Base-by-base conservation (phyloP, 257 asterid species). In the Cruciata laevipes region DNA sequence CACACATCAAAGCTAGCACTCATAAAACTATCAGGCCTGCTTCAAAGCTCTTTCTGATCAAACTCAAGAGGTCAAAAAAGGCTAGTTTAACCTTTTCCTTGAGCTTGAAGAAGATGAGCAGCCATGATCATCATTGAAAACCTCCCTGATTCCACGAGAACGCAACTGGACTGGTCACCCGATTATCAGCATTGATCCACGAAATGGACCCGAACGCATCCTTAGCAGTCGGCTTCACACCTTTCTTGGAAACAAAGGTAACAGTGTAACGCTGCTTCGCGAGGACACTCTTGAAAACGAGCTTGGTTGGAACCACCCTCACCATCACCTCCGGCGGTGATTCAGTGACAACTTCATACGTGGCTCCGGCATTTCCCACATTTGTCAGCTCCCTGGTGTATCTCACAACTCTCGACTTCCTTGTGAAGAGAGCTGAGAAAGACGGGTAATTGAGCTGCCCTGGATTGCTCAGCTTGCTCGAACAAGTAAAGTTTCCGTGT, bases 391-490 rank as follows among this genome's bases (percentile, higher is more conserved):
- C 73, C 0, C 95, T 82, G 32, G 89, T 80, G 85, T 88, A 90
- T 32, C 89, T 65, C 3, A 83, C 93, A 25, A 82, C 91, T 69
- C 91, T 79, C 0, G 96, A 82, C 69, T 76, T 47, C 11, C 55
- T 81, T 75, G 84, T 83, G 0, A 90, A 90, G 67, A 86, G 40
- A 32, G 85, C 85, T 0, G 97, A 86, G 82, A 90, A 90, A 0
- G 95, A 90, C 0, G 97, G 97, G 59, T 90, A 90, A 80, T 90
- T 90, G 49, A 90, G 87, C 82, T 86, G 93, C 23, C 97, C 93
- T 0, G 97, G 97, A 57, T 86, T 84, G 0, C 59, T 61, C 64
- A 82, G 81, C 56, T 74, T 88, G 76, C 71, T 77, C 2, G 83
- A 23, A 53, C 97, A 90, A 2, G 91, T 84, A 56, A 86, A 63